These are phyloP conservation scores for Candida manassasensis DNA, from an alignment of 805 yeast genomes.

Conservation along the genomic window DNA sequence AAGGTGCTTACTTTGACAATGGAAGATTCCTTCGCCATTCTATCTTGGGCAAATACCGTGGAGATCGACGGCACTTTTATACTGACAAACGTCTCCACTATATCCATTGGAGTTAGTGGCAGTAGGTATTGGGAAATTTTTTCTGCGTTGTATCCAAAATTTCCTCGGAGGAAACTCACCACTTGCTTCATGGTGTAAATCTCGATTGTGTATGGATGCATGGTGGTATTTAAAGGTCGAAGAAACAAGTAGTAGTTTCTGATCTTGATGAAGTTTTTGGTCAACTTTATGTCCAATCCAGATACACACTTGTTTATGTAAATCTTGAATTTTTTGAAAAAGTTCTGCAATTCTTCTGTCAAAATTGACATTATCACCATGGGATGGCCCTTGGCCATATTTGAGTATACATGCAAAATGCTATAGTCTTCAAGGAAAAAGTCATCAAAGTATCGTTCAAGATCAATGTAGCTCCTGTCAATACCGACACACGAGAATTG, in stretches of 20 bases:
- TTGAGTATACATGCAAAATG: constrained; percentile 18
- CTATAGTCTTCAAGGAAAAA: constrained; percentile 19
- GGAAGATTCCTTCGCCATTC: neutral
- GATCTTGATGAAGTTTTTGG: constrained; percentile 9
- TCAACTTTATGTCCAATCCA: constrained; percentile 4
- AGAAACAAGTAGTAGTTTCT: constrained; percentile 6
- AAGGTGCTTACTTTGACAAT: neutral
- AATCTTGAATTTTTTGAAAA: constrained; percentile 7
- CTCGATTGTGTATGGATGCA: neutral
- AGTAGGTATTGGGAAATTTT: neutral
- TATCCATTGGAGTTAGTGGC: neutral
- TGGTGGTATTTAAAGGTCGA: neutral
- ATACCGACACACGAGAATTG: constrained; percentile 2
- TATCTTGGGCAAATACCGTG: neutral
- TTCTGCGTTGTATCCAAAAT: neutral
- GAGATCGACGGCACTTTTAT: neutral
- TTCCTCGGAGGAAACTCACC: neutral
- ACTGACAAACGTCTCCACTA: neutral
- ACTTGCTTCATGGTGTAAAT: constrained; percentile 3
- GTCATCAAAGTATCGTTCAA: constrained; percentile 4
- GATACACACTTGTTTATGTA: neutral
- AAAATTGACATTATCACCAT: constrained; percentile 14
- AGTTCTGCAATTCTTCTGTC: constrained; percentile 14
- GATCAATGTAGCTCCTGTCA: neutral
- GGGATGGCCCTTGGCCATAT: constrained; percentile 16